A percentile compares a stretch with the other conserved stretches of the same genome.
Conservation (phyloP, 768 basidiomycete species). For the Auriculariales sp. region DNA sequence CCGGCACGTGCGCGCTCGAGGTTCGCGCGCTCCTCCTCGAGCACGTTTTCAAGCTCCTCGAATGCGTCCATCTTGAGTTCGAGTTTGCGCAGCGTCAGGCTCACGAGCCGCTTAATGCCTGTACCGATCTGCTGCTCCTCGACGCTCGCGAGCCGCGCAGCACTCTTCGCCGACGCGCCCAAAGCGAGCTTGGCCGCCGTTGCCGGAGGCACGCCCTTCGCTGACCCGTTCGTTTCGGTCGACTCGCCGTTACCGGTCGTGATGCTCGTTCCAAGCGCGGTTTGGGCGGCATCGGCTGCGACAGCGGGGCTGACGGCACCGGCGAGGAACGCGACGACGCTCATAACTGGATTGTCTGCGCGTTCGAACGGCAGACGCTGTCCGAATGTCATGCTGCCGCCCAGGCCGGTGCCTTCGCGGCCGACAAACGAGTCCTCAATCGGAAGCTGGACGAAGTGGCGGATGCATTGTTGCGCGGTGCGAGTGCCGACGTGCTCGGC, state of each 20-base stretch:
- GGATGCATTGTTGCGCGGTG: slow-evolving; percentile 86
- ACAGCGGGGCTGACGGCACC: slow-evolving; percentile 82
- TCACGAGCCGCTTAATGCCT: slow-evolving; percentile 71
- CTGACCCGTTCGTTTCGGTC: slow-evolving; percentile 23
- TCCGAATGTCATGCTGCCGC: slow-evolving; percentile 54
- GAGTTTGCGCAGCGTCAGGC: slow-evolving; percentile 42
- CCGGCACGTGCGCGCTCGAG: slow-evolving; percentile 73
- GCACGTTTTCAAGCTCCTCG: slow-evolving; percentile 79
- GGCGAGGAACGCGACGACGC: slow-evolving; percentile 92
- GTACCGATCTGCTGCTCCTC: slow-evolving; percentile 72
- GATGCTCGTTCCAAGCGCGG: slow-evolving; percentile 52
- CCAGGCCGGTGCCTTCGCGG: slow-evolving; percentile 45
- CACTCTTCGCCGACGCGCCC: slow-evolving; percentile 77
- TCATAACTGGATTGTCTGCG: slow-evolving; percentile 96
- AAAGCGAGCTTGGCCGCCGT: slow-evolving; percentile 82
- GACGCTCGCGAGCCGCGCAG: slow-evolving; percentile 60
- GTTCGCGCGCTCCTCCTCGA: slow-evolving; percentile 79
- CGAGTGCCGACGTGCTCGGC: slow-evolving; percentile 89
- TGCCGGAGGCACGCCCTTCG: slow-evolving; percentile 32
- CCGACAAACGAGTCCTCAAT: slow-evolving; percentile 91
- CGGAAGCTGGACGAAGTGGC: slow-evolving; percentile 87
- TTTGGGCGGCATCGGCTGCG: slow-evolving; percentile 87
- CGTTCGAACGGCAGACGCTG: slow-evolving; percentile 82
- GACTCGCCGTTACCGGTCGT: slow-evolving; percentile 42
- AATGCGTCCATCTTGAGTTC: slow-evolving; percentile 93